Percentiles rank a stretch among this genome's conserved stretches.
phyloP scores from a whole-genome alignment of 2,329 filamentous ascomycete genomes.

The Didymella keratinophila region DNA sequence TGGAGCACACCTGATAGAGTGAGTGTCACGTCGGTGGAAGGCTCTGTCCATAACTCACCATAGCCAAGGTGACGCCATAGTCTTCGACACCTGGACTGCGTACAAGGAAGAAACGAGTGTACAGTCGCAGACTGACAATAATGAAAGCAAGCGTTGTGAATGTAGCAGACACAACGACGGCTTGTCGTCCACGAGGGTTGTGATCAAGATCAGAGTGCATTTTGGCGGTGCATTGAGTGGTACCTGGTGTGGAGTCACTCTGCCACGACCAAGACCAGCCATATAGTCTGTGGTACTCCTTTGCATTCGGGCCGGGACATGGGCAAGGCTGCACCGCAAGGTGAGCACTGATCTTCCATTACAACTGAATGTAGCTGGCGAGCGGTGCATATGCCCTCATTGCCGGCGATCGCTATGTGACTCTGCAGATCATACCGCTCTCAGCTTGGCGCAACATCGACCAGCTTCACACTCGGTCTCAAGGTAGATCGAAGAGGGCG shows the following conservation, averaged over 20 bases:
- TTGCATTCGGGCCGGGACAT: not conserved
- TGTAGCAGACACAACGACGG: not conserved
- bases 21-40: not conserved
- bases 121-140: not conserved
- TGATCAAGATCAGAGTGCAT: not conserved
- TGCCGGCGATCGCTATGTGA: not conserved
- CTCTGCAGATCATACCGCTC: not conserved
- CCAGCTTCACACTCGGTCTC: not conserved
- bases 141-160: not conserved
- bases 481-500: not conserved
- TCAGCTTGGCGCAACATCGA: not conserved
- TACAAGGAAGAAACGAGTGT: not conserved
- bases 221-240: not conserved
- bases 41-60: not conserved
- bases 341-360: not conserved
- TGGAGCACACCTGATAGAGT: not conserved
- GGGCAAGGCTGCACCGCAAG: not conserved
- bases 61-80: not conserved
- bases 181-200: not conserved
- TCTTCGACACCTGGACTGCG: not conserved
- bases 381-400: not conserved
- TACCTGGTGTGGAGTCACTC: not conserved
- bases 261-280: not conserved
- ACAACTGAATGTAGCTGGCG: not conserved
- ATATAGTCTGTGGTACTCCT: not conserved